phyloP scores from a whole-genome alignment of 306 rosid species.

The Ceratonia siliqua region DNA sequence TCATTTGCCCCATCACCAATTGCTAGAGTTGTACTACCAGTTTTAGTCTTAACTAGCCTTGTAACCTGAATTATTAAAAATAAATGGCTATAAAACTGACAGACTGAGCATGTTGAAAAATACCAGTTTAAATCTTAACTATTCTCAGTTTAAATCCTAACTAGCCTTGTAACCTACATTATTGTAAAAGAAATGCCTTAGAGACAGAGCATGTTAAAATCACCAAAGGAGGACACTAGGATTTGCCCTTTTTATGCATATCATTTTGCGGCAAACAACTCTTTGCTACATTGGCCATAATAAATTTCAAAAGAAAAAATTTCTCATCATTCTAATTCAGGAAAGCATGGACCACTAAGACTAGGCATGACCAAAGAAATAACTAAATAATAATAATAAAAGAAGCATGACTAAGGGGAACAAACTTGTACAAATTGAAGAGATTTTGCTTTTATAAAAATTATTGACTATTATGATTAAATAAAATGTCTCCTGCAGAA shows the following conservation, averaged over 20 bases:
- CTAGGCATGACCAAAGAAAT: background rate
- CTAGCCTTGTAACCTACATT: too few relatives aligned
- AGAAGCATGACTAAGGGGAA: too few relatives aligned
- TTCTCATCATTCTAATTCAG: background rate
- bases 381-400: background rate
- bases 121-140: too few relatives aligned
- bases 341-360: too few relatives aligned
- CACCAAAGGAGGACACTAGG: conserved; percentile 9
- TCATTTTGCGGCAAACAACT: background rate
- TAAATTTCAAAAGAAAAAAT: background rate
- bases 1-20: conserved; percentile 99
- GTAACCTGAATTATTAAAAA: conserved; percentile 62
- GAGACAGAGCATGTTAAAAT: conserved; percentile 15
- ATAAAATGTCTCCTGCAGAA: too few relatives aligned
- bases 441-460: too few relatives aligned
- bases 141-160: too few relatives aligned
- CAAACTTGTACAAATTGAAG: conserved; percentile 11
- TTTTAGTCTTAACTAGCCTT: conserved; percentile 71
- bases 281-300: conserved; percentile 3
- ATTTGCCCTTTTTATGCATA: background rate
- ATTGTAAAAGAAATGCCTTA: too few relatives aligned
- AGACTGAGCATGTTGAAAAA: conserved; percentile 9
- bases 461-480: too few relatives aligned
- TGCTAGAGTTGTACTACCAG: conserved; percentile 82
- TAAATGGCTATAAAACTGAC: background rate